Percentiles rank a stretch among this genome's conserved stretches.
These are phyloP conservation scores for Cinchona pubescens DNA, from an alignment of 257 asterid genomes.

Conservation along the genomic window DNA sequence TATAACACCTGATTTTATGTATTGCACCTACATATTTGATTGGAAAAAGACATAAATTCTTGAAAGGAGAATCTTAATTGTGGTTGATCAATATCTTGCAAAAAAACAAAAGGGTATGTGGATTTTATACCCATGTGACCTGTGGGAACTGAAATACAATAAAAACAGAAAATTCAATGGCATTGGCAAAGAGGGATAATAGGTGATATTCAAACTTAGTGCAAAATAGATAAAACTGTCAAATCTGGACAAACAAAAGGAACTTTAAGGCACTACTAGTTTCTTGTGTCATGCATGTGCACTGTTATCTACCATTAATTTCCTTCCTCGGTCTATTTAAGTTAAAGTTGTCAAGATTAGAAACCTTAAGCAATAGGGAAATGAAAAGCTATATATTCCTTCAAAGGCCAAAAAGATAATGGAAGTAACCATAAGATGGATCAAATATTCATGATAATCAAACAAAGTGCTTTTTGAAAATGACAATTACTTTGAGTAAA, in stretches of 20 bases:
- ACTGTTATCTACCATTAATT: slow-evolving; percentile 29
- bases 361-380: slow-evolving; percentile 29
- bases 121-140: slow-evolving; percentile 30
- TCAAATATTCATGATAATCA: slow-evolving; percentile 9
- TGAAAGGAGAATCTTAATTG: slow-evolving; percentile 4
- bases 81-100: slow-evolving; percentile 5
- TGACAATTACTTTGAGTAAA: too few species aligned
- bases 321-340: slow-evolving; percentile 26
- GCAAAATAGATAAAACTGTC: slow-evolving; percentile 25
- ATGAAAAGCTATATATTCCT: slow-evolving; percentile 40
- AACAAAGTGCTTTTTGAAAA: slow-evolving; percentile 10
- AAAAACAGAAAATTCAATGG: slow-evolving; percentile 20
- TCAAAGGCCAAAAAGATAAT: slow-evolving; percentile 11
- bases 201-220: slow-evolving; percentile 7
- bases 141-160: slow-evolving; percentile 12
- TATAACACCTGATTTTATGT: background rate
- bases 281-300: slow-evolving; percentile 36
- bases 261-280: slow-evolving; percentile 35
- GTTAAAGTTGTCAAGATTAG: slow-evolving; percentile 29
- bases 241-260: slow-evolving; percentile 40
- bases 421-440: slow-evolving; percentile 5
- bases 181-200: slow-evolving; percentile 27
- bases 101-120: slow-evolving; percentile 3
- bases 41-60: background rate
- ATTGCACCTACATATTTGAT: slow-evolving; percentile 8